These are phyloP conservation scores for Psilocybe sp. DNA, from an alignment of 768 basidiomycete genomes.

Conservation along the genomic window DNA sequence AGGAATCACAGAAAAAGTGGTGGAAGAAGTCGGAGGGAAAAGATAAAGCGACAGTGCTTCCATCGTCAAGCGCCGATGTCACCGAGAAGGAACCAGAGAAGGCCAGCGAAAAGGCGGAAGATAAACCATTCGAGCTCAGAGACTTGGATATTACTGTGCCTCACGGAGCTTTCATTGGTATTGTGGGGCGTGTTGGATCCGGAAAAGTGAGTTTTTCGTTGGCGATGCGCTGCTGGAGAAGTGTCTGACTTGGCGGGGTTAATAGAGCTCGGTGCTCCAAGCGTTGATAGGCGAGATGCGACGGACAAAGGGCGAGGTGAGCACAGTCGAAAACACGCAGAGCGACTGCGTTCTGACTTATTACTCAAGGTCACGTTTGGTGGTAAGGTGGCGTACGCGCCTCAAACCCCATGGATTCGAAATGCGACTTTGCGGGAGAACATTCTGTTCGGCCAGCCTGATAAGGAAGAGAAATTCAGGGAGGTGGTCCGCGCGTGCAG, in stretches of 20 bases:
- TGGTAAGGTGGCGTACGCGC: slow-evolving; percentile 55
- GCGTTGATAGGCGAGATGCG: slow-evolving; percentile 70
- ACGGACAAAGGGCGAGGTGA: slow-evolving; percentile 42
- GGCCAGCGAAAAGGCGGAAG: slow-evolving; percentile 21
- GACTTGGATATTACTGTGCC: slow-evolving; percentile 45
- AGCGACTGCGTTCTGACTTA: too few species aligned
- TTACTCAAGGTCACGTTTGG: slow-evolving; percentile 40
- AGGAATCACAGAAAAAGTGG: slow-evolving; percentile 8
- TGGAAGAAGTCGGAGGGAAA: slow-evolving; percentile 15
- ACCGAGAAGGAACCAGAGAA: slow-evolving; percentile 6
- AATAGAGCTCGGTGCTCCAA: slow-evolving; percentile 54
- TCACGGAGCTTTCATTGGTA: slow-evolving; percentile 61
- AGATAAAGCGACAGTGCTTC: slow-evolving; percentile 1
- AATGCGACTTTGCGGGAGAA: slow-evolving; percentile 73
- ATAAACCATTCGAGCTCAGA: slow-evolving; percentile 50
- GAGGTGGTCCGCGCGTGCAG: slow-evolving; percentile 63
- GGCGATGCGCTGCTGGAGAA: background rate
- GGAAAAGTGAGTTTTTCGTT: slow-evolving; percentile 49
- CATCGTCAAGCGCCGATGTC: background rate
- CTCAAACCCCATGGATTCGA: slow-evolving; percentile 63
- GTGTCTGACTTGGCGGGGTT: background rate
- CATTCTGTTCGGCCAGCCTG: slow-evolving; percentile 67
- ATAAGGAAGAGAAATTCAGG: slow-evolving; percentile 57
- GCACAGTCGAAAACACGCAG: background rate
- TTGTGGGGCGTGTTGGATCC: slow-evolving; percentile 72